Conservation (phyloP, 345 rosid genomes). For the Excoecaria agallocha region DNA sequence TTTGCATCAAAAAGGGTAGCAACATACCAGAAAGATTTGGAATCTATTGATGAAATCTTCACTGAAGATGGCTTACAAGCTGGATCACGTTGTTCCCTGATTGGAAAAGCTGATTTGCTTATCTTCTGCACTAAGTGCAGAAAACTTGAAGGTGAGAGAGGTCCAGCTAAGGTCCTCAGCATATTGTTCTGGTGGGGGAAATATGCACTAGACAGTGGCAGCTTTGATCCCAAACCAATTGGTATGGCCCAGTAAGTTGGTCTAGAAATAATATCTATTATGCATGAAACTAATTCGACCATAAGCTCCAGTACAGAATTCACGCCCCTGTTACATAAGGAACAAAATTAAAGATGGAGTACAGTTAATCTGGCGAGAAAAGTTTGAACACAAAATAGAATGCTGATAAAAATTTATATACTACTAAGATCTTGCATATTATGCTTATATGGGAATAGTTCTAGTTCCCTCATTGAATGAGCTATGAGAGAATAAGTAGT, state of each 20-base stretch:
- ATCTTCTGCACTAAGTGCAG: slow-evolving; percentile 40
- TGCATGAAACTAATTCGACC: slow-evolving; percentile 45
- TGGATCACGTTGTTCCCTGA: slow-evolving; percentile 20
- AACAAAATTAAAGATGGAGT: slow-evolving; percentile 16
- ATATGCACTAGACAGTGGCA: slow-evolving; percentile 66
- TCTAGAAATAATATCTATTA: slow-evolving; percentile 54
- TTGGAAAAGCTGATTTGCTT: slow-evolving; percentile 20
- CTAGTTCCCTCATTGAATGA: not conserved
- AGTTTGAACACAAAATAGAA: slow-evolving; percentile 1
- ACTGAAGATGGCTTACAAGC: slow-evolving; percentile 24
- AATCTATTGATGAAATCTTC: slow-evolving; percentile 37
- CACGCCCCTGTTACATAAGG: slow-evolving; percentile 58
- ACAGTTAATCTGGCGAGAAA: not conserved
- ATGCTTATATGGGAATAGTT: not conserved
- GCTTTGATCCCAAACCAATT: slow-evolving; percentile 49
- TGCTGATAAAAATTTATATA: not conserved
- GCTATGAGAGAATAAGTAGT: not conserved
- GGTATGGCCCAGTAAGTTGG: slow-evolving; percentile 70
- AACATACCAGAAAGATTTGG: slow-evolving; percentile 63
- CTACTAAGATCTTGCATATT: not conserved
- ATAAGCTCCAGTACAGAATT: slow-evolving; percentile 52
- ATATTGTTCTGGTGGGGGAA: slow-evolving; percentile 46
- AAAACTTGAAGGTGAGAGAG: slow-evolving; percentile 42
- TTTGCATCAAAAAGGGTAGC: slow-evolving; percentile 9
- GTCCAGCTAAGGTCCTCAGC: slow-evolving; percentile 50